Percentiles rank a stretch among this genome's conserved stretches.
These are phyloP conservation scores for Beauveria bassiana DNA, from an alignment of 2,329 filamentous ascomycete species.

Conservation along the genomic window DNA sequence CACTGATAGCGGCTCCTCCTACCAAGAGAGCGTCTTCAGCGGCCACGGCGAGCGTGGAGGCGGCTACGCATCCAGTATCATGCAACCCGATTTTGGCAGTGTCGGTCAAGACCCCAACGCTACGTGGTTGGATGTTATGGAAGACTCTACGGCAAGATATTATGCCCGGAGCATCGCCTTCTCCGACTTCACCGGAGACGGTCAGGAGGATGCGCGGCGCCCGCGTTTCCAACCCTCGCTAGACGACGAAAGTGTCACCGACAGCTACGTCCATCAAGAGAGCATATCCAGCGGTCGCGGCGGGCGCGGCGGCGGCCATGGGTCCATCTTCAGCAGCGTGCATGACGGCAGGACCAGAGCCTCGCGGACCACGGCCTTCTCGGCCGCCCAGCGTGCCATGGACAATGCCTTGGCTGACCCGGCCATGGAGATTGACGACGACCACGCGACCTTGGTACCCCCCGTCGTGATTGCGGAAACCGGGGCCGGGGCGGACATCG, in stretches of 20 bases:
- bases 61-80: neutral
- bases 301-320: neutral
- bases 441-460: neutral
- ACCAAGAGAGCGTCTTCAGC: too few relatives aligned
- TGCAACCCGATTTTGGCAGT: too few relatives aligned
- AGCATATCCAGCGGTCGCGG: neutral
- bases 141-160: neutral
- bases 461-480: neutral
- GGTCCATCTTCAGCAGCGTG: neutral
- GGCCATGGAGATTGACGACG: neutral
- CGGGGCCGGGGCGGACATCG: neutral
- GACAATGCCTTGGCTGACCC: neutral
- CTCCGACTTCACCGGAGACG: neutral
- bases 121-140: too few relatives aligned
- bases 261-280: neutral
- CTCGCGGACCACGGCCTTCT: neutral
- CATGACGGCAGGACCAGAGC: neutral
- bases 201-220: neutral
- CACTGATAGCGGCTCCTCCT: neutral
- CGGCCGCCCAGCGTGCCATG: neutral
- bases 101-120: too few relatives aligned
- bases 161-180: neutral
- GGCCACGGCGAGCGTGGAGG: too few relatives aligned
- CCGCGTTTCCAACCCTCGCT: neutral
- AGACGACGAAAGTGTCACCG: neutral